Evolutionary conservation across 73 alveolate genomes (phyloP).

Genomic region (Effrenium voratum): DNA sequence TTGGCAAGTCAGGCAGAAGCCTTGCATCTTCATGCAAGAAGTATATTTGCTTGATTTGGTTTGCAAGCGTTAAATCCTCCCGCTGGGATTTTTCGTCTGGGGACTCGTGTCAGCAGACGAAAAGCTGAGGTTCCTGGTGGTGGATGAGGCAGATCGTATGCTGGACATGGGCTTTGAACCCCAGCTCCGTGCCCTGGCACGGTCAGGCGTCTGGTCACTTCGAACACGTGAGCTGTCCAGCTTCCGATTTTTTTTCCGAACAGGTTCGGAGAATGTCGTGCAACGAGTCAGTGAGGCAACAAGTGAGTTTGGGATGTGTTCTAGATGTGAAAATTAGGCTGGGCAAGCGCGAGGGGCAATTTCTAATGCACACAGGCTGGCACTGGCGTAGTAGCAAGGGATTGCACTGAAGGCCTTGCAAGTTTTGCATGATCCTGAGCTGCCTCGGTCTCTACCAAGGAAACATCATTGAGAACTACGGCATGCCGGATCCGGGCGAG

Average conservation of each 20-base stretch:
- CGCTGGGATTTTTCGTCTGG: no score
- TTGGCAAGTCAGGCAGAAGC: background rate
- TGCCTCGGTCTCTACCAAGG: conserved; percentile 14
- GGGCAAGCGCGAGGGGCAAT: background rate
- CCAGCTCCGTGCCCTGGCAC: conserved; percentile 92
- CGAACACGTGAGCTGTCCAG: background rate
- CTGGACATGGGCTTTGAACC: conserved; percentile 96
- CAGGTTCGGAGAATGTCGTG: no score
- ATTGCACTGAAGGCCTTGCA: no score
- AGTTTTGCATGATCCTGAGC: background rate
- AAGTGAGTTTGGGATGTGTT: no score
- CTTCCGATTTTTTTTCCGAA: background rate
- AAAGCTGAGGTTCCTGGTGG: conserved; percentile 94
- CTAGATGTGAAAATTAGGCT: background rate
- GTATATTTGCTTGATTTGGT: no score
- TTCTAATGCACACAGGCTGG: background rate
- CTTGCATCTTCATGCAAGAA: background rate
- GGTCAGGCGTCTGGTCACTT: background rate
- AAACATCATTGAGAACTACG: conserved; percentile 94
- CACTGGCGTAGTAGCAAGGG: no score
- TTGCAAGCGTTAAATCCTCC: no score
- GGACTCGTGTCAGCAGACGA: no score
- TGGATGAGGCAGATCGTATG: conserved; percentile 96
- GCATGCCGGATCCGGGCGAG: conserved; percentile 95
- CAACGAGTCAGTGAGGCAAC: no score